Conservation (phyloP, 257 asterid species). For the Buddleja alternifolia region DNA sequence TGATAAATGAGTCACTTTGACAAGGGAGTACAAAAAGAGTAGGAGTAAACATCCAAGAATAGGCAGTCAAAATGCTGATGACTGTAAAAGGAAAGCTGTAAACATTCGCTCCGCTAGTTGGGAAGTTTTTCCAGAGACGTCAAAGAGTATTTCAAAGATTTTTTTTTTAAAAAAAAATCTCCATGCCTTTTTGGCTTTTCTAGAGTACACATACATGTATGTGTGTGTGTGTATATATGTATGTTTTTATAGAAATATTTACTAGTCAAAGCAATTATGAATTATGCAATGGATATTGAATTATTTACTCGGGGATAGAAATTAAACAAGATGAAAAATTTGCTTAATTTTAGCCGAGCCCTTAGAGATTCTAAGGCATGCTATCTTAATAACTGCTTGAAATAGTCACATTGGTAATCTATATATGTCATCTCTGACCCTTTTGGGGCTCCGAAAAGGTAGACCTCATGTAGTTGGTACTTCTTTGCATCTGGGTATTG, state of each 20-base stretch:
- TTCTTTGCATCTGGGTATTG: no score
- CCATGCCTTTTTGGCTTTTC: constrained; percentile 26
- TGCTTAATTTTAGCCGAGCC: no score
- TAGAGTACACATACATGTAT: background rate
- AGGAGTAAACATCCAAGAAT: constrained; percentile 43
- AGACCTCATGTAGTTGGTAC: no score
- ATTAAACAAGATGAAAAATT: no score
- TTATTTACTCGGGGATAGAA: no score
- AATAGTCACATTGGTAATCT: no score
- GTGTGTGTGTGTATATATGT: no score
- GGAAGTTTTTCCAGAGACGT: constrained; percentile 62
- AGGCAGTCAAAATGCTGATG: constrained; percentile 55
- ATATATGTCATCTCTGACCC: no score
- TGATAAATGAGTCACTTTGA: constrained; percentile 81
- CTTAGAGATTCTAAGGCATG: no score
- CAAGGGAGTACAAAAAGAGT: constrained; percentile 87
- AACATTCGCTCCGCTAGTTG: constrained; percentile 58
- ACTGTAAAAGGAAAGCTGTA: constrained; percentile 68
- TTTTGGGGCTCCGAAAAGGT: no score
- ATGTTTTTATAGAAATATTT: background rate
- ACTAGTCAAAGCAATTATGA: background rate
- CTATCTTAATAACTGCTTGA: no score
- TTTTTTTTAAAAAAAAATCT: background rate
- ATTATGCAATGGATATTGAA: no score
- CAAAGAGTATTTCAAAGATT: constrained; percentile 67